A percentile compares a stretch with the other conserved stretches of the same genome.
Evolutionary conservation across 768 basidiomycete species (phyloP).

Genomic region (Rhodosporidiobolus sp.): DNA sequence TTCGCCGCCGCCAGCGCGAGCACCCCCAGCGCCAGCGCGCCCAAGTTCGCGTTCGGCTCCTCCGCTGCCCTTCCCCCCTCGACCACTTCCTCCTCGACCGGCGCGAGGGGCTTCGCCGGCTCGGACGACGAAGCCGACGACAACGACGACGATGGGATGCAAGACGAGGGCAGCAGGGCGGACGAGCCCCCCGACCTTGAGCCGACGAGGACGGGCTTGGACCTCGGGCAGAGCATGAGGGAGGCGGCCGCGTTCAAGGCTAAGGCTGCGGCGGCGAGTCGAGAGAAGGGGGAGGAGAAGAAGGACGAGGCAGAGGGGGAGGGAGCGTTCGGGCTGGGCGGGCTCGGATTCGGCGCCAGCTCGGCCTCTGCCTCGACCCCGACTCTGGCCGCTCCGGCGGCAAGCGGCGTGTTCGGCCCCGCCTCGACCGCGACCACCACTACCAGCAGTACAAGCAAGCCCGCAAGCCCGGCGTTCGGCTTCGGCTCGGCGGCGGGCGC

Average conservation of each 20-base stretch:
- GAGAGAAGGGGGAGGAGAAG: neutral
- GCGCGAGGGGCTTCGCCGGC: neutral
- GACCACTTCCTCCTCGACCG: neutral
- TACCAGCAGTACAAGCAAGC: no score
- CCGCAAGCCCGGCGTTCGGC: conserved; percentile 3
- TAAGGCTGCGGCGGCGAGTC: neutral
- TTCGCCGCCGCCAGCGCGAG: no score
- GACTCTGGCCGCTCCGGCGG: neutral
- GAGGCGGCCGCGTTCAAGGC: conserved; percentile 5
- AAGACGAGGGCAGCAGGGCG: no score
- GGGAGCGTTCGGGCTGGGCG: neutral
- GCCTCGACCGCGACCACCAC: no score
- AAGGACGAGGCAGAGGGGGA: neutral
- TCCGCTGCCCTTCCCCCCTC: neutral
- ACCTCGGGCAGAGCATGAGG: conserved; percentile 18
- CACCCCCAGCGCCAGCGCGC: neutral
- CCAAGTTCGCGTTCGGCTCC: conserved; percentile 1
- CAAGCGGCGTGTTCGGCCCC: no score
- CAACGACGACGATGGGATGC: conserved; percentile 1
- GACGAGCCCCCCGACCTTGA: conserved; percentile 37
- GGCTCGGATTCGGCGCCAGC: conserved; percentile 16
- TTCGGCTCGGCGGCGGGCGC: neutral
- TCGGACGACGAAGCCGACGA: conserved; percentile 25
- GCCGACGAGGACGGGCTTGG: conserved; percentile 26
- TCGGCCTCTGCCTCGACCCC: neutral